Conservation (phyloP, 192 early-diverging fungal genomes). For the Podila minutissima region DNA sequence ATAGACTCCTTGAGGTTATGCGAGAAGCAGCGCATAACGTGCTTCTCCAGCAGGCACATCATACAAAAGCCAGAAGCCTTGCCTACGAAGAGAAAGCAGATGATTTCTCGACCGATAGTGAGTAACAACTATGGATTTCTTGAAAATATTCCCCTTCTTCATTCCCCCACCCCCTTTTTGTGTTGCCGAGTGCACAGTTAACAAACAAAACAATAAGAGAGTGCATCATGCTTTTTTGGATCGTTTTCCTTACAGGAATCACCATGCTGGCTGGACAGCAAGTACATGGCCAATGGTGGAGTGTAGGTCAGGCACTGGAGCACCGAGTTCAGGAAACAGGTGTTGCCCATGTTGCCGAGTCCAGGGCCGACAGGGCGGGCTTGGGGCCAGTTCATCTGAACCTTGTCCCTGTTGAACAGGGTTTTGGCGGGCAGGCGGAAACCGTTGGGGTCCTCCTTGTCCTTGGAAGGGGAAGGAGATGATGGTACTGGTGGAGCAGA, state of each 20-base stretch:
- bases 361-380: constrained; percentile 72
- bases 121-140: too few relatives aligned
- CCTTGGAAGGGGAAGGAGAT: not conserved
- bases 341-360: constrained; percentile 77
- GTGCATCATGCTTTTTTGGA: too few relatives aligned
- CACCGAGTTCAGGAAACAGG: constrained; percentile 84
- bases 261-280: constrained; percentile 69
- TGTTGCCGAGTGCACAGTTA: too few relatives aligned
- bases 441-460: constrained; percentile 65
- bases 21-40: constrained; percentile 66
- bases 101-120: too few relatives aligned
- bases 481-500: not conserved
- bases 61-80: constrained; percentile 69
- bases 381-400: constrained; percentile 65
- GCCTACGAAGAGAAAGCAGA: constrained; percentile 39
- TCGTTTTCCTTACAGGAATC: constrained; percentile 60
- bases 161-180: too few relatives aligned
- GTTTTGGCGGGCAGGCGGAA: constrained; percentile 56
- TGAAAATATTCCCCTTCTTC: too few relatives aligned
- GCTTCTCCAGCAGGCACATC: constrained; percentile 77
- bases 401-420: constrained; percentile 67
- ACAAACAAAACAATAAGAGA: too few relatives aligned
- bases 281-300: constrained; percentile 73
- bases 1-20: constrained; percentile 59
- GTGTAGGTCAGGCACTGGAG: constrained; percentile 84